Evolutionary conservation across 306 rosid genomes (phyloP), one percentile per base, ranked within the genome.

Genomic region (Amphicarpaea edgeworthii): DNA sequence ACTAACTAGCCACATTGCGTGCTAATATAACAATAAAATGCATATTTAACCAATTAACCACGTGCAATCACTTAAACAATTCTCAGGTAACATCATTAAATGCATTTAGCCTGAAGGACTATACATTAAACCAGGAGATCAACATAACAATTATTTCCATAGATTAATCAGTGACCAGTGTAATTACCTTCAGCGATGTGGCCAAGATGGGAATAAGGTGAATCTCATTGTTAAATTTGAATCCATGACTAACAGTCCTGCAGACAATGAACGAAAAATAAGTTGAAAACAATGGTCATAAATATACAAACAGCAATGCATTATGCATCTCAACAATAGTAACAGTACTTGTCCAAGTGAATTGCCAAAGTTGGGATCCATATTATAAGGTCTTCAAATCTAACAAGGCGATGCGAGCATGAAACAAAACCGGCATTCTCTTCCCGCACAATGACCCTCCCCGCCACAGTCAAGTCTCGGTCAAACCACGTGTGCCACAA

Each of bases 401-500:
- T 82, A 61, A 91, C 88, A 77, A 93, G 97, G 40, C 43, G 82
- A 70, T 91, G 96, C 0, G 40, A 81, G 59, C 88, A 89, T 0
- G 85, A 86, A 71, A 64, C 79, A 78, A 85, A 81, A 28, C 85
- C 90, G 15, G 69, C 88, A 12, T 82, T 89, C 59, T 75, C 83
- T 41, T 83, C 85, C 57, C 83, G 73, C 7, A 88, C 23, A 5
- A 93, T 79, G 21, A 89, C 93, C 83, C 98, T 89, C 62, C 97
- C 97, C 0, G 98, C 98, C 53, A 93, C 77, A 0, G 97, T 86
- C 83, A 93, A 81, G 82, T 93, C 98, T 28, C 98, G 89, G 41
- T 93, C 98, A 24, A 93, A 93, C 98, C 98, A 93, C 1, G 98
- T 90, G 81, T 89, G 95, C 98, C 95, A 93, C 85, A 93, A 79